Evolutionary conservation across 371 early-diverging fungal genomes (phyloP).

Genomic region (Dinochytrium kinnereticum): DNA sequence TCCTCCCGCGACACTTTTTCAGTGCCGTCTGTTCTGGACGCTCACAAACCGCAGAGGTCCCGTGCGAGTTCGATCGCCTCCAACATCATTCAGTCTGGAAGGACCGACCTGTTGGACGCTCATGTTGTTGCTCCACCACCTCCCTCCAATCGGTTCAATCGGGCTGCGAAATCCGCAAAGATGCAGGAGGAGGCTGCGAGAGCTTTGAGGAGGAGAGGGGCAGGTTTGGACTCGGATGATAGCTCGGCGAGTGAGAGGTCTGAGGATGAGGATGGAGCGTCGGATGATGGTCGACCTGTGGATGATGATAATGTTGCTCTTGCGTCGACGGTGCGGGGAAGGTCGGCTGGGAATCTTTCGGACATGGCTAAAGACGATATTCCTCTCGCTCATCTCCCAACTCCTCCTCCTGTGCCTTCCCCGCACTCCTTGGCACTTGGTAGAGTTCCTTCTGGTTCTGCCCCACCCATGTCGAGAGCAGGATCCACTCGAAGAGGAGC

Average conservation of each 20-base stretch:
- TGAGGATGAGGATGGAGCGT: background rate
- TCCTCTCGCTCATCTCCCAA: constrained; percentile 9
- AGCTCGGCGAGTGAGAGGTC: background rate
- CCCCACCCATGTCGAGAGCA: background rate
- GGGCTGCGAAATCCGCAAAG: background rate
- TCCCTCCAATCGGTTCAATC: constrained; percentile 11
- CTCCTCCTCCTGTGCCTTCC: background rate
- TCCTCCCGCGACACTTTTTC: background rate
- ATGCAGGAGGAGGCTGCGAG: background rate
- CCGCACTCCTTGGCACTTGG: constrained; percentile 8
- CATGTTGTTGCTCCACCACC: background rate
- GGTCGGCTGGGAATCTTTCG: no score
- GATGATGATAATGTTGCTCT: no score
- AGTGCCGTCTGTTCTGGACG: no score
- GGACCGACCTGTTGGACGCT: background rate
- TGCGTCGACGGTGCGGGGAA: no score
- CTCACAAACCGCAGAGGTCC: background rate
- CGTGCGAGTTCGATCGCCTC: background rate
- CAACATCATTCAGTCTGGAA: background rate
- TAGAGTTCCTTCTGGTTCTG: background rate
- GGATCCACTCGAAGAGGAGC: background rate
- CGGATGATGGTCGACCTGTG: background rate
- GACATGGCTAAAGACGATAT: background rate
- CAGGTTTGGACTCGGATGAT: background rate
- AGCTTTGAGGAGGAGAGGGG: background rate